Evolutionary conservation across 2,329 filamentous ascomycete genomes (phyloP).

Genomic region (Coniochaeta sp.): DNA sequence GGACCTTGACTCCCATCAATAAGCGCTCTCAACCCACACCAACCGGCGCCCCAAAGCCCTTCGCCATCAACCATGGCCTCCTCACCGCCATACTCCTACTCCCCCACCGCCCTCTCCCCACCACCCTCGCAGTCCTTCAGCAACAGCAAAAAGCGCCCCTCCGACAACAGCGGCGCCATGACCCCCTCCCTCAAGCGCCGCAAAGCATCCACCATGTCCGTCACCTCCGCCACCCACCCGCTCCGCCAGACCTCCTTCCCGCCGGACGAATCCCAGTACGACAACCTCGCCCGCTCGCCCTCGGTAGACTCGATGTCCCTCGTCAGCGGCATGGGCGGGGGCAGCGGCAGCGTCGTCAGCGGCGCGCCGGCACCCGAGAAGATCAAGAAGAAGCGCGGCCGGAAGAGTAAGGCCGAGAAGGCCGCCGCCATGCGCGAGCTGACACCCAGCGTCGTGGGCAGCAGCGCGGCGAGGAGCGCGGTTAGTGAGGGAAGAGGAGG

Average conservation of each 20-base stretch:
- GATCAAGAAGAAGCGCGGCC: constrained; percentile 55
- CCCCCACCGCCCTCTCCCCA: constrained; percentile 48
- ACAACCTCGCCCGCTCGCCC: constrained; percentile 53
- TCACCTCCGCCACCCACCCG: constrained; percentile 53
- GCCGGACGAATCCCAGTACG: constrained; percentile 42
- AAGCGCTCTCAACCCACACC: too few species aligned
- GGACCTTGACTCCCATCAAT: too few species aligned
- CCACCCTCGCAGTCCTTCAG: constrained; percentile 21
- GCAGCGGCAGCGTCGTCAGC: too few species aligned
- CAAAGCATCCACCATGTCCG: constrained; percentile 60
- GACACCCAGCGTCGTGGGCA: constrained; percentile 34
- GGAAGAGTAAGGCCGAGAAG: constrained; percentile 51
- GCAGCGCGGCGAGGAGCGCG: constrained; percentile 34
- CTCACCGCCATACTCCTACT: constrained; percentile 46
- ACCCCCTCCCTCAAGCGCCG: constrained; percentile 55
- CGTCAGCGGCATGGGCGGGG: constrained; percentile 53
- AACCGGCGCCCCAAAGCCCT: too few species aligned
- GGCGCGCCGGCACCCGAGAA: too few species aligned
- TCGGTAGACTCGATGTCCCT: constrained; percentile 55
- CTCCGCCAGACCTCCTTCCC: constrained; percentile 78
- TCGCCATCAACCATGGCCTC: constrained; percentile 54
- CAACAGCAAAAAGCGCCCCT: constrained; percentile 52
- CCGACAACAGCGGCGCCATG: constrained; percentile 46
- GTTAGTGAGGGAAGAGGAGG: constrained; percentile 33
- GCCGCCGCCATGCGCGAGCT: constrained; percentile 33